Base-by-base conservation (phyloP, 2,329 filamentous ascomycete species). In the Capronia americana region DNA sequence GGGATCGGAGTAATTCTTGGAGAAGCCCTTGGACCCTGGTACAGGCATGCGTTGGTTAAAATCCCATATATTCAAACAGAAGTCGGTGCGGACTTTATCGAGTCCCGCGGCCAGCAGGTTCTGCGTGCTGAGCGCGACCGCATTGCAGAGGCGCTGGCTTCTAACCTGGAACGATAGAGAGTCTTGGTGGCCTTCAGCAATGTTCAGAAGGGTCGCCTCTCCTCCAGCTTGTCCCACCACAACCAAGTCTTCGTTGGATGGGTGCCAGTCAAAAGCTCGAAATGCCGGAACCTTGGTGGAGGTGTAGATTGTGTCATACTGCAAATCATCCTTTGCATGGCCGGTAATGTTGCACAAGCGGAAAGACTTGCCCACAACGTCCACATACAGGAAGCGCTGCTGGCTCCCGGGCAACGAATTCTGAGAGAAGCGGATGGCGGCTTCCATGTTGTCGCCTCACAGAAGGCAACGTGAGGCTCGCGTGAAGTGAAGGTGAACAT, bases 251-350 rank as follows among this genome's bases (percentile, higher is more conserved):
- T 87, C 84, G 70, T 88, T 81, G 41, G 79, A 80, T 61, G 84
- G 84, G 6, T 86, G 88, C 87, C 87, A 89, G 75, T 89, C 87
- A 75, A 89, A 89, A 14, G 87, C 87, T 46, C 85, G 86, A 73
- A 88, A 89, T 30, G 84, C 82, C 30, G 86, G 86, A 1, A 88
- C 81, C 68, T 85, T 84, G 70, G 82, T 82, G 63, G 84, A 82
- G 1, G 82, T 80, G 20, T 83, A 81, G 6, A 88, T 73, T 23
- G 84, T 79, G 61, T 84, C 81, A 77, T 87, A 86, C 23, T 80
- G 77, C 61, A 88, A 72, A 38, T 48, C 53, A 14, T 73, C 75
- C 54, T 77, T 75, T 57, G 77, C 73, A 58, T 79, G 76, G 4
- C 74, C 72, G 10, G 76, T 78, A 58, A 87, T 79, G 69, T 82